Evolutionary conservation across 2,329 filamentous ascomycete species (phyloP), one percentile per base, ranked within the genome.

Genomic region (Paraphoma sp.): DNA sequence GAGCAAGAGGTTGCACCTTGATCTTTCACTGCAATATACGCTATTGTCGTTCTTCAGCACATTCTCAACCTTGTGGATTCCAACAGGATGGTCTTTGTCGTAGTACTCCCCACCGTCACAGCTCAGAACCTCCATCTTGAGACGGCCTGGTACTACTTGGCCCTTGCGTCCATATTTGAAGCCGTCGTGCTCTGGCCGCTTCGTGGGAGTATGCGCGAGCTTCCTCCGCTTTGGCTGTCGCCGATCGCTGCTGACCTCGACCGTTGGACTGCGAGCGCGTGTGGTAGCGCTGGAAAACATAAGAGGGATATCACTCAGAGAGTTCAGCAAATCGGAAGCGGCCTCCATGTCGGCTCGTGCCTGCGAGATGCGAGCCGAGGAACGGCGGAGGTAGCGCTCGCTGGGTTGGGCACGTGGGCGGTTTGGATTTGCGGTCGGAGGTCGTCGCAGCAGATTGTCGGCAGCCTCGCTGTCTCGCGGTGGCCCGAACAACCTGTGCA

Each of bases 21-120:
- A 90, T n/a, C 87, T 88, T 73, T 94, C 91, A 38, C 93, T 96
- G 77, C 93, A 96, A 73, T 97, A 98, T 2, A 97, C 92, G 10
- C 89, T 91, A 55, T 83, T 83, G 76, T 98, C 92, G 73, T 93
- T 88, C 64, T 86, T 87, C 59, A 98, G 82, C 29, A 97, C 88
- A 73, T 97, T 97, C 65, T 93, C 91, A 11, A 76, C 67, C 16
- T 64, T 62, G 61, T 77, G 75, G 30, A 77, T 78, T 36, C 79
- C 79, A 10, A 82, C 78, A 52, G 81, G 72, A 16, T 76, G 78
- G 65, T 88, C 86, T 59, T 89, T 87, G 48, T 84, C 51, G 12
- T 33, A 82, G 66, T 84, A 86, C 56, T 83, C 81, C 43, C 93
- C 93, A 41, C 92, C 93, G 74, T 97, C 93, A 71, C 93, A 97